These are phyloP conservation scores for Tricharina praecox DNA, from an alignment of 495 filamentous ascomycete species.

Conservation along the genomic window DNA sequence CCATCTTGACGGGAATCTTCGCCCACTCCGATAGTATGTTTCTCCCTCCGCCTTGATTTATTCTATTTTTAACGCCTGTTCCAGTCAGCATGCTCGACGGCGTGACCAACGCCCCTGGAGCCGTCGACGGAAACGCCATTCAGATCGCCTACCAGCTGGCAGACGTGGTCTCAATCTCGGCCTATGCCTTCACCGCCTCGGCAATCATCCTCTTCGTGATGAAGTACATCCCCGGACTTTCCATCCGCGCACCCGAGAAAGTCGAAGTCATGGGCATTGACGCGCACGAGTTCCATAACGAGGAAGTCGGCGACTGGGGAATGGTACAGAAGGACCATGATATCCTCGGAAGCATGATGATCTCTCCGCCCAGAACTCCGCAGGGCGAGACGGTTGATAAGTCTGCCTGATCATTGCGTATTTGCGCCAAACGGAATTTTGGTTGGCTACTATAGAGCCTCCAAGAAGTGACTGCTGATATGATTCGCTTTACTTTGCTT, in stretches of 20 bases:
- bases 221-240: conserved; percentile 43
- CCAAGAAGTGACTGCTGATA: too few relatives aligned
- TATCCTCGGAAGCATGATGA: conserved; percentile 1
- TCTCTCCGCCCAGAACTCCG: background rate
- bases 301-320: conserved; percentile 29
- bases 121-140: conserved; percentile 40
- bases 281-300: conserved; percentile 41
- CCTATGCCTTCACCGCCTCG: conserved; percentile 40
- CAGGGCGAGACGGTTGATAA: too few relatives aligned
- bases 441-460: too few relatives aligned
- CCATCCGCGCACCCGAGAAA: conserved; percentile 39
- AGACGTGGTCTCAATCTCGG: conserved; percentile 40
- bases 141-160: conserved; percentile 44
- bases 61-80: background rate
- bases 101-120: conserved; percentile 33
- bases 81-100: conserved; percentile 20
- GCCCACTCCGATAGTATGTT: conserved; percentile 21
- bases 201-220: conserved; percentile 38
- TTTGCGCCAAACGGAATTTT: too few relatives aligned
- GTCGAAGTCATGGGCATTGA: conserved; percentile 42
- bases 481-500: too few relatives aligned
- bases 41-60: background rate
- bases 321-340: background rate
- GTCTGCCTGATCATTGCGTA: too few relatives aligned
- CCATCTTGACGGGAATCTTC: conserved; percentile 47